phyloP scores from a whole-genome alignment of 163 green algal species.

The Trebouxia gelatinosa region DNA sequence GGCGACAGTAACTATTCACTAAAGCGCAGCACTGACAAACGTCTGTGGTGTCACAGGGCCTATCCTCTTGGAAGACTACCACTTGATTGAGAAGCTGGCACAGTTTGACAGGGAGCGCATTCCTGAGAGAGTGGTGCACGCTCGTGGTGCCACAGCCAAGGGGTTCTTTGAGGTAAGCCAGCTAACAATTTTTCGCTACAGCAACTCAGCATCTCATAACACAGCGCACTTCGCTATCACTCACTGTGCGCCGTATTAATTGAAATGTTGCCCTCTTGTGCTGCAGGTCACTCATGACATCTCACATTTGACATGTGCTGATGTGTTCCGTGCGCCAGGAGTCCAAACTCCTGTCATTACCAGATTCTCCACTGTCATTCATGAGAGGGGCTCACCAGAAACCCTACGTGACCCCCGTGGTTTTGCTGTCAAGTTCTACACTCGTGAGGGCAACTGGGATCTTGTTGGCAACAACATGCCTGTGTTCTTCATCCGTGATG shows the following conservation, averaged over 20 bases:
- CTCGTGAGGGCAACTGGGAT: constrained; percentile 85
- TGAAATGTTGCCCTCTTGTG: too few relatives aligned
- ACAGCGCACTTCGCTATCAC: too few relatives aligned
- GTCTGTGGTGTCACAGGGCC: constrained; percentile 58
- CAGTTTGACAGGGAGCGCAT: constrained; percentile 94
- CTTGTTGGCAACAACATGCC: constrained; percentile 84
- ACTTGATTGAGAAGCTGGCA: constrained; percentile 91
- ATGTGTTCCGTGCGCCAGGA: constrained; percentile 61
- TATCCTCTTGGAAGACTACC: constrained; percentile 89
- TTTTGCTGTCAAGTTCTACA: constrained; percentile 94
- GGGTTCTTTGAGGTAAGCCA: constrained; percentile 88
- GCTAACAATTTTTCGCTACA: not conserved
- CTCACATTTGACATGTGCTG: constrained; percentile 82
- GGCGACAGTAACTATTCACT: too few relatives aligned
- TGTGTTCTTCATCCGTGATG: constrained; percentile 96
- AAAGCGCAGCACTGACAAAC: too few relatives aligned
- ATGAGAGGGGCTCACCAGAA: constrained; percentile 86
- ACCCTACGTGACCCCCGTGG: constrained; percentile 91
- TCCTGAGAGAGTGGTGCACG: constrained; percentile 95
- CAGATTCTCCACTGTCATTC: constrained; percentile 90
- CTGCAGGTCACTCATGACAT: constrained; percentile 88
- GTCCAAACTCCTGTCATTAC: constrained; percentile 85
- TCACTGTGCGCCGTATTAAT: too few relatives aligned
- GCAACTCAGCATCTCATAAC: not conserved
- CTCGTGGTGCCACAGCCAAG: constrained; percentile 82